Evolutionary conservation across 352 stramenopile genomes (phyloP), one percentile per base, ranked within the genome.

Genomic region (Pythium brassicae): DNA sequence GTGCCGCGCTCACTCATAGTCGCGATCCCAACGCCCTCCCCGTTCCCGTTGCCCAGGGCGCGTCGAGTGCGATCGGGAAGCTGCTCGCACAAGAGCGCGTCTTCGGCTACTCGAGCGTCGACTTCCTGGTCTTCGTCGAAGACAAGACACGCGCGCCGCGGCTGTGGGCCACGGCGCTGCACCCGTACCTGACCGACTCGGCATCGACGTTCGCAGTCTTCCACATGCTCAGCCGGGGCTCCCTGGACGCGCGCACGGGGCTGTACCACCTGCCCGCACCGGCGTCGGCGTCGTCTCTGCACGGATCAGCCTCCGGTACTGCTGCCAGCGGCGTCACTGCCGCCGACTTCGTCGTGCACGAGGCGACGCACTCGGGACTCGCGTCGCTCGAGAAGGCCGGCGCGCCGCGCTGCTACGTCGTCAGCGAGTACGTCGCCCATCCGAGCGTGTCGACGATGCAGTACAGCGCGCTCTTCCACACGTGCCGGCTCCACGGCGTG

Each of bases 391-490:
- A 66, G 19, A 43, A 50, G 14, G 42, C 51, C n/a, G 62, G 61
- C 5, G 50, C 71, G 11, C 45, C 68, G 29, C 82, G 80, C 25
- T 71, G 69, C 49, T 94, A 86, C 62, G 71, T 89, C n/a, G 70
- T 80, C 27, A 70, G 78, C 45, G 85, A 86, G 37, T 90, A 91
- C 59, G 67, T 92, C 29, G 81, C 80, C 57, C 85, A 97, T 35
- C 82, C 84, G 14, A 86, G 86, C 51, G 71, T 96, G 44, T 73
- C 68, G 44, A 91, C 82, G 17, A 88, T 91, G 63, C 73, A 75
- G 47, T 91, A 93, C 58, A 68, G 68, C 48, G 69, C 79, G 17
- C 94, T 96, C 66, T 97, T 97, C 70, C 89, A 96, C 51, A 73
- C 76, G 48, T 97, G 89, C 56, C 70, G 87, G 1, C 68, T 94